These are phyloP conservation scores for Pleurozium schreberi DNA, from an alignment of 225 moss, liverwort and hornwort species.

Conservation along the genomic window DNA sequence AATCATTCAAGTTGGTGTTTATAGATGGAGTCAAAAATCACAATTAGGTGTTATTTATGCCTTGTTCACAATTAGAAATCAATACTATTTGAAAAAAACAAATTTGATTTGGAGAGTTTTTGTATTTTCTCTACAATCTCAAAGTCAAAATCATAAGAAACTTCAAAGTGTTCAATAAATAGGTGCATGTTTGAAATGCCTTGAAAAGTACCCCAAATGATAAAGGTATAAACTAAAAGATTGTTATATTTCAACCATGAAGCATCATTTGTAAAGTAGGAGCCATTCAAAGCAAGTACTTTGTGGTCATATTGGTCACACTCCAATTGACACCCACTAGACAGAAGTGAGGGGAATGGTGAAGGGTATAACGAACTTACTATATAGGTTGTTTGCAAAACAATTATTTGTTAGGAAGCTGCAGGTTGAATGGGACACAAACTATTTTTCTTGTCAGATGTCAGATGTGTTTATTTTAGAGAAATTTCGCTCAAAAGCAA, in stretches of 20 bases:
- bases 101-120: no score
- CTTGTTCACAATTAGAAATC: not conserved
- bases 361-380: not conserved
- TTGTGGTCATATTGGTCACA: not conserved
- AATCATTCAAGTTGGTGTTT: no score
- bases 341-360: accelerated
- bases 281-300: accelerated
- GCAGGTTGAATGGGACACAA: not conserved
- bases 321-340: not conserved
- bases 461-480: no score
- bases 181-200: not conserved
- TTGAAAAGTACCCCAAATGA: accelerated
- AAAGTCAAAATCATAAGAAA: not conserved
- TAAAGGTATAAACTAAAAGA: not conserved
- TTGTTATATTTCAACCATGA: not conserved
- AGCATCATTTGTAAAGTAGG: not conserved
- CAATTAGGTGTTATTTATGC: not conserved
- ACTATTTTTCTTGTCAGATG: not conserved
- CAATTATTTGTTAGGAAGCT: not conserved
- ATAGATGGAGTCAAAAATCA: not conserved
- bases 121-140: not conserved
- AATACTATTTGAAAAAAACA: not conserved
- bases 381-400: not conserved
- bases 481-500: no score
- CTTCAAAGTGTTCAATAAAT: not conserved